Evolutionary conservation across 805 yeast species (phyloP), one percentile per base, ranked within the genome.

Genomic region (Yamadazyma laniorum): DNA sequence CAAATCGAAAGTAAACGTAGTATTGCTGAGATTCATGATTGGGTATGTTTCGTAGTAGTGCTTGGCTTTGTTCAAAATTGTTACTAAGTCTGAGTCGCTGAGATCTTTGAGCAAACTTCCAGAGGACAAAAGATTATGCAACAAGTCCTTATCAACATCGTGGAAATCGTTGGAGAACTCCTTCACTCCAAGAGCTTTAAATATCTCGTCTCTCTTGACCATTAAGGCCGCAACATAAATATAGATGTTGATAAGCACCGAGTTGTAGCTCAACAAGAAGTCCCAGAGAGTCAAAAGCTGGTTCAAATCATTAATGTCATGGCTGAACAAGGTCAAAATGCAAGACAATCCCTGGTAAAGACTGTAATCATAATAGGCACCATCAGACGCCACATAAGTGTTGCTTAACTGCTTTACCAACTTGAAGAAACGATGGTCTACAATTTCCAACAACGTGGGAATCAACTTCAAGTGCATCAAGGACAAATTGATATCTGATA

Each of bases 271-370:
- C 26, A 89, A 61, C 6, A 83, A 65, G 38, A 74, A 75, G 55
- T 87, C 95, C 77, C 93, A 86, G 3, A 91, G 58, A 3, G 70
- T 58, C 39, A 77, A 67, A 5, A 85, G 60, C 19, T 76, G 74
- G 9, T 62, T 63, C 33, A 73, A 61, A 23, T 70, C 66, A 30
- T 66, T 76, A 27, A 67, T 39, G 37, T 72, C 73, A 33, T 76
- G 63, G 13, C 82, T 68, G 27, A 89, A 63, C 12, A 85, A 66
- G 1, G 98, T 88, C 25, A 91, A 67, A 1, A 91, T 64, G 1
- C 91, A 75, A 14, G 96, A 84, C 12, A 93, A 59, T 0, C 88
- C 84, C 52, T 79, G 90, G 37, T 72, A 72, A 1, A 67, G 65
- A 25, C 53, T 56, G 39, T 74, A 75, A 53, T 87, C 95, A 50